Base-by-base conservation (phyloP, 257 asterid genomes). In the Capsicum rhomboideum region DNA sequence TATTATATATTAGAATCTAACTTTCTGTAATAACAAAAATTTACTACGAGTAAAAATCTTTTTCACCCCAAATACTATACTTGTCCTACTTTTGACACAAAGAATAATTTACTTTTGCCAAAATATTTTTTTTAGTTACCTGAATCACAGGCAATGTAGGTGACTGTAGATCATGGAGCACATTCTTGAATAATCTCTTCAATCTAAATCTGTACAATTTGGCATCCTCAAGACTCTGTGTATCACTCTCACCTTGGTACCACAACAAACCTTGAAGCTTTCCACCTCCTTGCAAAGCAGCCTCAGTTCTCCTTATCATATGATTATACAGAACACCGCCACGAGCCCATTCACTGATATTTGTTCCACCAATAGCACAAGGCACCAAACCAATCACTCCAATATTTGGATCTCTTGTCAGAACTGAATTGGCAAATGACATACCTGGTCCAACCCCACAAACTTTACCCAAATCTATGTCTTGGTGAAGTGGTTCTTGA, bases 401-500 rank as follows among this genome's bases (percentile, higher is more conserved):
- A 20, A 91, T 21, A 53, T 90, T 90, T 0, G 86, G 37, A 16
- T 92, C 92, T 66, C 83, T 80, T 2, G 61, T 42, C 79, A 89
- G 12, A 2, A 91, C 82, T 0, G 91, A 29, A 46, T 90, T 84
- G 0, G 98, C 90, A 58, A 96, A 96, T 0, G 94, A 84, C 98
- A 96, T 91, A 49, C 93, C 99, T 2, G 98, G 99, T 37, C 99
- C 98, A 18, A 96, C 84, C 20, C 99, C 98, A 79, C 98, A 92
- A 0, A 87, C 86, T 77, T 85, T 88, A 7, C 77, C 79, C 17
- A 83, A 72, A 74, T 94, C 98, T 53, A 96, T 90, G 72, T 93
- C 98, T 11, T 75, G 80, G 84, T 94, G 99, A 87, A 96, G 93
- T 4, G 99, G 98, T 87, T 96, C 99, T 0, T 83, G 56, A 2